Percentiles rank a stretch among this genome's conserved stretches.
These are phyloP conservation scores for Lipomyces starkeyi DNA, from an alignment of 805 yeast species.

Conservation along the genomic window DNA sequence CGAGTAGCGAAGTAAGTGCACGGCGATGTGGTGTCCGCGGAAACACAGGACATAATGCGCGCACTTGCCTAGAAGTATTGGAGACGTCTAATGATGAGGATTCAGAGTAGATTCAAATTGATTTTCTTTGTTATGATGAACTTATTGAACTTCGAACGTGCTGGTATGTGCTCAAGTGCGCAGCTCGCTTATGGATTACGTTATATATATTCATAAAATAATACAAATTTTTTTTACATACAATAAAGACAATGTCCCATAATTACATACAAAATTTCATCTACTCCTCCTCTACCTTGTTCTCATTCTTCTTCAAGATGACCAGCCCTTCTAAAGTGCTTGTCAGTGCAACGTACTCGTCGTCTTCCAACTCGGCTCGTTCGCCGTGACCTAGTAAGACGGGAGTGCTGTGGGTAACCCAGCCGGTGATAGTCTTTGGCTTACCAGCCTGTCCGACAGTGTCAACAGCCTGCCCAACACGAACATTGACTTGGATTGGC, in stretches of 20 bases:
- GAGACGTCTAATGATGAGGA: too few species aligned
- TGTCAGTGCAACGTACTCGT: slow-evolving; percentile 84
- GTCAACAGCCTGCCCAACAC: slow-evolving; percentile 99
- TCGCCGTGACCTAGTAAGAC: slow-evolving; percentile 93
- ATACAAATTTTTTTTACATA: not conserved
- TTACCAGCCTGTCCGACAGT: slow-evolving; percentile 99
- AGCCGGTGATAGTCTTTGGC: slow-evolving; percentile 98
- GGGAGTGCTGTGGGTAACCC: slow-evolving; percentile 99
- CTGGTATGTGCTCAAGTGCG: too few species aligned
- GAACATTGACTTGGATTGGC: slow-evolving; percentile 91
- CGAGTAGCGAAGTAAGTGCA: too few species aligned
- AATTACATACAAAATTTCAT: not conserved
- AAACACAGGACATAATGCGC: not conserved
- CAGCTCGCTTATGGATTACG: too few species aligned
- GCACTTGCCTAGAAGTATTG: too few species aligned
- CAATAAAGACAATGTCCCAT: not conserved
- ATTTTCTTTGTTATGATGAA: too few species aligned
- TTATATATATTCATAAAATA: slow-evolving; percentile 1
- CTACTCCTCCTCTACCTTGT: slow-evolving; percentile 28
- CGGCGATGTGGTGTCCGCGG: too few species aligned
- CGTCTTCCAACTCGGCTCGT: slow-evolving; percentile 94
- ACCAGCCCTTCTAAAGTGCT: slow-evolving; percentile 91
- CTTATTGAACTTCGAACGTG: too few species aligned
- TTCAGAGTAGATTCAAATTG: too few species aligned
- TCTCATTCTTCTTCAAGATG: slow-evolving; percentile 76